Evolutionary conservation across 2,329 filamentous ascomycete species (phyloP).

Genomic region (Hysterium pulicare): DNA sequence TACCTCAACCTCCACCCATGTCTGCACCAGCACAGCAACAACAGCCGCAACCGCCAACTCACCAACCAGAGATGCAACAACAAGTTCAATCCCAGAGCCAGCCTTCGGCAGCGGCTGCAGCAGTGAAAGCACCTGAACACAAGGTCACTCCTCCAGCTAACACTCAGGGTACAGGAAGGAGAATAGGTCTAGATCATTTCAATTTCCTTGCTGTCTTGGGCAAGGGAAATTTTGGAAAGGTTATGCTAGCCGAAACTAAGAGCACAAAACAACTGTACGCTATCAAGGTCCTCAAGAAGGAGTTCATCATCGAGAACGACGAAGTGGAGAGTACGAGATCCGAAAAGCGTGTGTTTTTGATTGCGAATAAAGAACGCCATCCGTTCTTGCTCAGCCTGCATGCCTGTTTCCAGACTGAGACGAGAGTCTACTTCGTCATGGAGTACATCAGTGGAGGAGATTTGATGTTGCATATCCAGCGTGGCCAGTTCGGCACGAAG

Average conservation of each 20-base stretch:
- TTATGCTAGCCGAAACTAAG: slow-evolving; percentile 99
- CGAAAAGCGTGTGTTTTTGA: slow-evolving; percentile 94
- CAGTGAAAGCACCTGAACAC: slow-evolving; percentile 32
- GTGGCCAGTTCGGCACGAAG: slow-evolving; percentile 92
- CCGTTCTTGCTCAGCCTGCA: slow-evolving; percentile 94
- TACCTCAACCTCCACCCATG: slow-evolving; percentile 49
- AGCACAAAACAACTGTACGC: slow-evolving; percentile 87
- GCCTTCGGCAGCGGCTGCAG: slow-evolving; percentile 26
- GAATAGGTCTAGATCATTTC: slow-evolving; percentile 96
- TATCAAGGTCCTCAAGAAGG: slow-evolving; percentile 99
- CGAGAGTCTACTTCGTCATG: slow-evolving; percentile 98
- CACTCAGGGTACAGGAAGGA: slow-evolving; percentile 66
- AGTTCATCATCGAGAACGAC: slow-evolving; percentile 99
- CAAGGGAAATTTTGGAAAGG: slow-evolving; percentile 99
- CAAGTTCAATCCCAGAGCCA: slow-evolving; percentile 39
- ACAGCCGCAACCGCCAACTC: slow-evolving; percentile 47
- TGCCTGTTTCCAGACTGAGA: slow-evolving; percentile 98
- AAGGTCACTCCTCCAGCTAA: slow-evolving; percentile 69
- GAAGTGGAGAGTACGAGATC: slow-evolving; percentile 97
- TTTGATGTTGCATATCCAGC: slow-evolving; percentile 97
- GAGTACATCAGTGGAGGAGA: slow-evolving; percentile 99
- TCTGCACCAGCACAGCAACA: slow-evolving; percentile 50
- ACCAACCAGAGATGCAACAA: slow-evolving; percentile 39
- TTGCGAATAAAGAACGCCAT: slow-evolving; percentile 95
- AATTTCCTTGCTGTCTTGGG: slow-evolving; percentile 97